Base-by-base conservation (phyloP, 345 rosid species). In the Aquilaria sinensis region DNA sequence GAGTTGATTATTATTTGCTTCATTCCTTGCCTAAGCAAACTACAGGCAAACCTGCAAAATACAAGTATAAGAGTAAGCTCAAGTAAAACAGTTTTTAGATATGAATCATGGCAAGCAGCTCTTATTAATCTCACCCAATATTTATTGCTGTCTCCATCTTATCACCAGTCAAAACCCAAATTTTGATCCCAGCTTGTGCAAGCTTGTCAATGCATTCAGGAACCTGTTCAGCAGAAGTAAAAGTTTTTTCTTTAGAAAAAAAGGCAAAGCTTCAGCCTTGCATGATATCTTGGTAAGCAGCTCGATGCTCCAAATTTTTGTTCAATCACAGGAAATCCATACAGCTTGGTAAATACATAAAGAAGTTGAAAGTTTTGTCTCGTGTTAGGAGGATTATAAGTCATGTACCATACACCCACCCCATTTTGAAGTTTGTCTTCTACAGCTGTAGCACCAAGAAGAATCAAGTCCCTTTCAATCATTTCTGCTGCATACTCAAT, bases 141-240 rank as follows among this genome's bases (percentile, higher is more conserved):
- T 93, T 93, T 58, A 93, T 90, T 6, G 98, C 98, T 0, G 98
- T 93, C 81, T 93, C 98, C 97, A 93, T 88, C 74, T 93, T 93
- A 74, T 93, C 98, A 68, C 98, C 97, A 1, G 98, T 93, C 78
- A 93, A 75, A 63, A 93, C 95, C 98, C 98, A 93, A 65, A 93
- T 63, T 72, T 93, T 93, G 34, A 86, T 93, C 62, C 98, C 97
- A 43, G 98, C 97, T 80, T 88, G 97, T 9, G 98, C 97, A 58
- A 93, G 96, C 68, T 90, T 93, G 75, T 90, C 97, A 6, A 93
- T 93, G 77, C 98, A 93, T 56, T 86, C 98, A 33, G 98, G 98
- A 82, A 93, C 98, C 98, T 93, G 67, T 59, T 12, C 62, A 67
- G 49, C 9, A 67, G 2, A 60, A 73, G 23, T 30, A 51, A 37